A percentile compares a stretch with the other conserved stretches of the same genome.
Conservation (phyloP, 495 filamentous ascomycete species). For the Xylaria bambusicola region DNA sequence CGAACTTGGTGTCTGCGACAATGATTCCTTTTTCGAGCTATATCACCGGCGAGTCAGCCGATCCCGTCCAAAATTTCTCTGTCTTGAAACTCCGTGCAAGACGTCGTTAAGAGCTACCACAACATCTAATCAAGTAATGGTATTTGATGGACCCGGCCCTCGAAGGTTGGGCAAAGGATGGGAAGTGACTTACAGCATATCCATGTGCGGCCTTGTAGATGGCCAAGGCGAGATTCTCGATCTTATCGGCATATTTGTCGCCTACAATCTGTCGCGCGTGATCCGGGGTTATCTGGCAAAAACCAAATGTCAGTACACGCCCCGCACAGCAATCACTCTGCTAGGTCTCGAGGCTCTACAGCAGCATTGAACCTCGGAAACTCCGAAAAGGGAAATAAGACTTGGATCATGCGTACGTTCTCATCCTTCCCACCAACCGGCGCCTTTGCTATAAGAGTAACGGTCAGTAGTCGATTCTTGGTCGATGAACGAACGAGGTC, state of each 20-base stretch:
- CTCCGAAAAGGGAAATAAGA: not conserved
- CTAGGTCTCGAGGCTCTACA: not conserved
- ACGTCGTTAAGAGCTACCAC: not conserved
- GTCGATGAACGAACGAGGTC: not conserved
- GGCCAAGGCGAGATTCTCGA: slow-evolving; percentile 70
- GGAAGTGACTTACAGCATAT: slow-evolving; percentile 65
- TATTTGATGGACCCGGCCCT: not conserved
- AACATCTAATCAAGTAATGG: not conserved
- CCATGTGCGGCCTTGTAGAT: slow-evolving; percentile 73
- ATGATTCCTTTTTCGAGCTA: slow-evolving; percentile 14
- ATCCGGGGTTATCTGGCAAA: slow-evolving; percentile 62
- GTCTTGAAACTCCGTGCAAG: not conserved
- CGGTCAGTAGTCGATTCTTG: not conserved
- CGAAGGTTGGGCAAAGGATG: not conserved
- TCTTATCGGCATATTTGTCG: slow-evolving; percentile 67
- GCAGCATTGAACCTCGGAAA: not conserved
- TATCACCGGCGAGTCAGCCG: not conserved
- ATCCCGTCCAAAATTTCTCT: not conserved
- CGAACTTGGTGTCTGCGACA: slow-evolving; percentile 58
- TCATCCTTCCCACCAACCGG: slow-evolving; percentile 81
- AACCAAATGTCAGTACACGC: not conserved
- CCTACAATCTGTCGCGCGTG: slow-evolving; percentile 69
- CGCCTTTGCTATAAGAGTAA: slow-evolving; percentile 78
- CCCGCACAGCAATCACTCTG: not conserved
- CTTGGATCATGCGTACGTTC: slow-evolving; percentile 49